These are phyloP conservation scores for Scalesia atractyloides DNA, from an alignment of 129 eudicot species.

Conservation along the genomic window DNA sequence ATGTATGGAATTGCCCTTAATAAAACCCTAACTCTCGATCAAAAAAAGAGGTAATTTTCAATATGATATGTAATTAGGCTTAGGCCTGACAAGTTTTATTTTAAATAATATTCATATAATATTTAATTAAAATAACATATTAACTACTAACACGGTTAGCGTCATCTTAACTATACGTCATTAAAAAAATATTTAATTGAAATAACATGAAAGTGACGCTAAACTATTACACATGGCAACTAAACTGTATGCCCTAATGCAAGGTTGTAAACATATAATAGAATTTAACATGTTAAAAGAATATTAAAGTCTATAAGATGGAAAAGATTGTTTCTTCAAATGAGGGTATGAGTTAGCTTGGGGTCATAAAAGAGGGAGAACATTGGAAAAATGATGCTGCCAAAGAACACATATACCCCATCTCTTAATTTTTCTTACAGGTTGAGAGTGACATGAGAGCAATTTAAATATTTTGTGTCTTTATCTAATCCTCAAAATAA, in stretches of 20 bases:
- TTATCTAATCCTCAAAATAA: conserved; percentile 22
- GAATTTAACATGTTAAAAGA: neutral
- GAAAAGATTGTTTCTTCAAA: conserved; percentile 17
- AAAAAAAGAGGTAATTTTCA: neutral
- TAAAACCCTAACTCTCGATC: no score
- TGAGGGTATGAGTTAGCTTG: conserved; percentile 18
- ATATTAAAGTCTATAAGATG: neutral
- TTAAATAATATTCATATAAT: neutral
- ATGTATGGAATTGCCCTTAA: no score
- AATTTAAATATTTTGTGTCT: conserved; percentile 13
- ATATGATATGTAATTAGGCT: neutral
- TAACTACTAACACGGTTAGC: no score
- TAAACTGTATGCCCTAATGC: neutral
- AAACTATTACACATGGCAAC: neutral
- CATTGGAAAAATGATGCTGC: conserved; percentile 16
- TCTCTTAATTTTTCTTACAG: conserved; percentile 40
- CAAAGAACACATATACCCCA: conserved; percentile 40
- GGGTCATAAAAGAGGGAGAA: conserved; percentile 15
- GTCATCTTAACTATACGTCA: no score
- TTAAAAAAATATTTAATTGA: neutral
- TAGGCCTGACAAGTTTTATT: neutral
- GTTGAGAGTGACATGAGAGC: conserved; percentile 36
- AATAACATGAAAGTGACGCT: neutral
- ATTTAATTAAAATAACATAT: no score
- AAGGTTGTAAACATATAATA: neutral